Percentiles rank a stretch among this genome's conserved stretches.
These are phyloP conservation scores for Carallia pectinifolia DNA, from an alignment of 345 rosid species.

Conservation along the genomic window DNA sequence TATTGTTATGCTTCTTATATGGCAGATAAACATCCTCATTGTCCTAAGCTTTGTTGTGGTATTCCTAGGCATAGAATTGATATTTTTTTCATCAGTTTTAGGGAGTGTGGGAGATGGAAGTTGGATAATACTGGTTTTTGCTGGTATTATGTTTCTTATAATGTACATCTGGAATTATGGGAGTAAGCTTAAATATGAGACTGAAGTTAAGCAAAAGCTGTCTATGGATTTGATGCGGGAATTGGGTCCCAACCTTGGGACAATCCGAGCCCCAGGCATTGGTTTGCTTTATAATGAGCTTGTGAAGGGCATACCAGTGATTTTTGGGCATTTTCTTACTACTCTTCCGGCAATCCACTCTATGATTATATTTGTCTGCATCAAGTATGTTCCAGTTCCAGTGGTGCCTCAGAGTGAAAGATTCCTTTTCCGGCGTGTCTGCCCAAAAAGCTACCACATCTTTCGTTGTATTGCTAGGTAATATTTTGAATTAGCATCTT, in stretches of 20 bases:
- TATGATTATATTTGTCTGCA: conserved; percentile 92
- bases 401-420: conserved; percentile 93
- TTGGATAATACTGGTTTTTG: conserved; percentile 91
- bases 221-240: conserved; percentile 92
- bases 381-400: conserved; percentile 95
- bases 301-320: conserved; percentile 91
- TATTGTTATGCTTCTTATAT: conserved; percentile 95
- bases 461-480: conserved; percentile 99
- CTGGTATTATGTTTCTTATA: conserved; percentile 76
- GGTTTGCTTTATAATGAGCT: conserved; percentile 94
- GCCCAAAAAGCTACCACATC: conserved; percentile 83
- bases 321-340: conserved; percentile 93
- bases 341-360: conserved; percentile 98
- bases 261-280: conserved; percentile 96
- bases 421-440: conserved; percentile 93
- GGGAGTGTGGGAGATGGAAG: conserved; percentile 83
- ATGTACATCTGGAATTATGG: conserved; percentile 98
- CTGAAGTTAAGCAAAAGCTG: conserved; percentile 91
- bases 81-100: conserved; percentile 84
- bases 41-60: conserved; percentile 63
- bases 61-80: conserved; percentile 81
- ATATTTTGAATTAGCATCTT: conserved; percentile 13
- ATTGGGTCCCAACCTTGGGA: conserved; percentile 91
- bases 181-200: conserved; percentile 93
- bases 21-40: conserved; percentile 89